These are phyloP conservation scores for Sindora glabra DNA, from an alignment of 306 rosid genomes.

Conservation along the genomic window DNA sequence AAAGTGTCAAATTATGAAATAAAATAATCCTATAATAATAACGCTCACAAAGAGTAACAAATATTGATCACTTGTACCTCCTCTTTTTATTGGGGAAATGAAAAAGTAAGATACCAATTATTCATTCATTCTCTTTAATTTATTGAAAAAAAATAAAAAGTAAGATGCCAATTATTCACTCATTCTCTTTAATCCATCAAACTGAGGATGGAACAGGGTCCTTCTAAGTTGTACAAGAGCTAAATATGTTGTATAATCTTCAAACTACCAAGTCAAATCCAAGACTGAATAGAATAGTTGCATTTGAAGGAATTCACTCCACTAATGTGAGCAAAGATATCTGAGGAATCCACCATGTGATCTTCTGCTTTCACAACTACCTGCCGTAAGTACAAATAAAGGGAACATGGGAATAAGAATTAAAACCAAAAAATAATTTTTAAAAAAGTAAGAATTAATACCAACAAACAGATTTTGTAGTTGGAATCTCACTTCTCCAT, in stretches of 20 bases:
- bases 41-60: too few species aligned
- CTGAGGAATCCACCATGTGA: conserved; percentile 92
- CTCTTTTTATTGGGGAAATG: too few species aligned
- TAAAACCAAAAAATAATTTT: conserved; percentile 9
- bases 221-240: conserved; percentile 43
- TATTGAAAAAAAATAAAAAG: conserved; percentile 5
- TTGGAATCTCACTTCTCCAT: conserved; percentile 62
- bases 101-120: too few species aligned
- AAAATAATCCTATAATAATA: too few species aligned
- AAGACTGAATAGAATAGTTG: conserved; percentile 81
- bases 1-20: too few species aligned
- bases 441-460: not conserved
- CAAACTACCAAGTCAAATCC: conserved; percentile 52
- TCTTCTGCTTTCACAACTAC: conserved; percentile 89
- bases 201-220: conserved; percentile 47
- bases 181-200: conserved; percentile 14
- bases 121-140: too few species aligned
- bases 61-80: too few species aligned
- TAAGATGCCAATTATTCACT: conserved; percentile 58
- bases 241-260: conserved; percentile 9
- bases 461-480: not conserved
- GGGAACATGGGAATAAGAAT: conserved; percentile 21
- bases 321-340: conserved; percentile 89
- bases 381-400: conserved; percentile 25
- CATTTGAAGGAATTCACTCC: conserved; percentile 98